phyloP scores from a whole-genome alignment of 2,329 filamentous ascomycete species.

The Coniella vitis region DNA sequence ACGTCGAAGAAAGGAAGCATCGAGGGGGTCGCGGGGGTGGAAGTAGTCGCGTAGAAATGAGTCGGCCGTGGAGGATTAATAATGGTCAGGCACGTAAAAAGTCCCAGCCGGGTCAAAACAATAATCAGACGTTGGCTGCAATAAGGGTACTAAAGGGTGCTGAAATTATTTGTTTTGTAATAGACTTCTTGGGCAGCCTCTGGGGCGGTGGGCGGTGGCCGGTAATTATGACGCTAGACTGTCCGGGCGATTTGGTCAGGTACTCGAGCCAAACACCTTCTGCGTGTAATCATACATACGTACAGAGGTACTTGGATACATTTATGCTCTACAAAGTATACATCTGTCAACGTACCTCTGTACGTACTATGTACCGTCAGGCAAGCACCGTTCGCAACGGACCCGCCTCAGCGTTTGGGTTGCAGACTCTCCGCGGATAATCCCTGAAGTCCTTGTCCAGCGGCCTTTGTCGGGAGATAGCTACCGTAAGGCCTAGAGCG shows the following conservation, averaged over 20 bases:
- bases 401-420: slow-evolving; percentile 4
- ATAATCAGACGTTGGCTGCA: not conserved
- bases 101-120: not conserved
- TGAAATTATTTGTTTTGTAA: slow-evolving; percentile 18
- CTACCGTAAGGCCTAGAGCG: not conserved
- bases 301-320: too few species aligned
- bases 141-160: slow-evolving; percentile 2
- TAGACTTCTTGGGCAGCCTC: slow-evolving; percentile 2
- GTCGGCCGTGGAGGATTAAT: slow-evolving; percentile 11
- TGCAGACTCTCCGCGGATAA: too few species aligned
- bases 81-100: slow-evolving; percentile 9
- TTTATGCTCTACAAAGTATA: too few species aligned
- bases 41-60: not conserved
- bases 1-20: not conserved
- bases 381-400: slow-evolving; percentile 12
- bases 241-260: too few species aligned
- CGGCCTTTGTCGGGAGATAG: too few species aligned
- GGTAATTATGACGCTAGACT: slow-evolving; percentile 12
- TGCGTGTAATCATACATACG: too few species aligned
- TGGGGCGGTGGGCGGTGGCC: not conserved
- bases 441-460: too few species aligned
- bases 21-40: not conserved
- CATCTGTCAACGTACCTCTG: too few species aligned
- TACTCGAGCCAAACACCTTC: too few species aligned
- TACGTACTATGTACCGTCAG: not conserved